These are phyloP conservation scores for Astrephomene gubernaculifera DNA, from an alignment of 139 green algal genomes.

Conservation along the genomic window DNA sequence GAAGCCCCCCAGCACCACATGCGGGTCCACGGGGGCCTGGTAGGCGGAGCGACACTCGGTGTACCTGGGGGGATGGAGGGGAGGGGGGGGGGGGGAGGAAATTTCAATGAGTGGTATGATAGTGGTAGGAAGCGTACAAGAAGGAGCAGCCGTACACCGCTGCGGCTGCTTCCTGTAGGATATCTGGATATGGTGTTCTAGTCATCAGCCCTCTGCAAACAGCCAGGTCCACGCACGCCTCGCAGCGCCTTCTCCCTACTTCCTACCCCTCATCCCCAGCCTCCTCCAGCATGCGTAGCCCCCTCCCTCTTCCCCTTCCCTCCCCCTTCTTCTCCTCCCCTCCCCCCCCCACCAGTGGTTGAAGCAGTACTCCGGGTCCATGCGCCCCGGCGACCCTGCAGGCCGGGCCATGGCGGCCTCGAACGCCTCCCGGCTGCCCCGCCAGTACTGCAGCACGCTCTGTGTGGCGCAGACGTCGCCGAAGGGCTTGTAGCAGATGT, in stretches of 20 bases:
- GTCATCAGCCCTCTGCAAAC: no score
- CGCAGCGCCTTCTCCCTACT: no score
- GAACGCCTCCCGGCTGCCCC: constrained; percentile 71
- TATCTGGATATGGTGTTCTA: no score
- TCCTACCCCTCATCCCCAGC: no score
- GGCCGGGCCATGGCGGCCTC: constrained; percentile 52
- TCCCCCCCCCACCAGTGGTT: constrained; percentile 74
- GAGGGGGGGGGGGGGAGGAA: background rate
- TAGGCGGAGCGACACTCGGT: constrained; percentile 75
- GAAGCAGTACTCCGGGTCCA: constrained; percentile 80
- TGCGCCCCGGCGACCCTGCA: constrained; percentile 20
- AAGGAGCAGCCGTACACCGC: no score
- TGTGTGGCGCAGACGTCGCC: constrained; percentile 83
- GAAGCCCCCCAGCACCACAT: constrained; percentile 91
- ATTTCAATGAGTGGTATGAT: no score
- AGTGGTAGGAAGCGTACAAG: no score
- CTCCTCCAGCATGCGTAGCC: no score
- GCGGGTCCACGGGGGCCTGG: constrained; percentile 84
- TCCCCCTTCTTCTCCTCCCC: no score
- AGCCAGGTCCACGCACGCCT: no score
- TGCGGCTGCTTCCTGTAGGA: no score
- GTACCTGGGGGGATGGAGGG: constrained; percentile 12
- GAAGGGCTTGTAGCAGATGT: constrained; percentile 91
- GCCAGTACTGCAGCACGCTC: constrained; percentile 93
- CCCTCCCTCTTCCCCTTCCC: no score